Conservation (phyloP, 164 flowering plant species). For the Chimonanthus praecox region DNA sequence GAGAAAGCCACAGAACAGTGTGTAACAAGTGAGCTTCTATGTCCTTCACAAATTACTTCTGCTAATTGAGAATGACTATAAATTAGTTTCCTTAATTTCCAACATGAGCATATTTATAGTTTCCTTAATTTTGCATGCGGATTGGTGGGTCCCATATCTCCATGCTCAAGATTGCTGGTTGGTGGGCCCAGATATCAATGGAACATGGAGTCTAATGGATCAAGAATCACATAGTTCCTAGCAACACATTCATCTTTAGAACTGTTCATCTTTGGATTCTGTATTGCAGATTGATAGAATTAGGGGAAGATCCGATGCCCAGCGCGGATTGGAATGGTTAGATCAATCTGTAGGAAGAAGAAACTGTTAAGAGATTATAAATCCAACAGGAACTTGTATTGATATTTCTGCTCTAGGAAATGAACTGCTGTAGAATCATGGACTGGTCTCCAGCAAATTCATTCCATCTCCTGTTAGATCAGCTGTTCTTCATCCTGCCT, state of each 20-base stretch:
- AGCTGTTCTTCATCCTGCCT: neutral
- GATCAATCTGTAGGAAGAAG: constrained; percentile 1
- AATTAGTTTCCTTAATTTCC: neutral
- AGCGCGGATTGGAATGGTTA: neutral
- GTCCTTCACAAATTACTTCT: neutral
- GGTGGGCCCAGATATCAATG: no score
- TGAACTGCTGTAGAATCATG: neutral
- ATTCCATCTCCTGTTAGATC: neutral
- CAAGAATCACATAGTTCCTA: no score
- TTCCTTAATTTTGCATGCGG: neutral
- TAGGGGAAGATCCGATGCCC: neutral
- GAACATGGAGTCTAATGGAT: no score
- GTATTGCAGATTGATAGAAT: neutral
- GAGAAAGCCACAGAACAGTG: neutral
- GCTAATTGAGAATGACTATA: neutral
- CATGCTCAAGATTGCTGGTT: neutral
- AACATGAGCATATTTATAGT: neutral
- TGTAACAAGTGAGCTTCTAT: neutral
- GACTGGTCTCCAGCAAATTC: neutral
- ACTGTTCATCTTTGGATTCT: no score
- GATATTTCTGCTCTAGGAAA: neutral
- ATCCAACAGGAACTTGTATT: no score
- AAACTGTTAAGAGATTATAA: no score
- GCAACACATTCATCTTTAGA: no score
- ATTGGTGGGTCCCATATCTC: neutral